Evolutionary conservation across 257 asterid genomes (phyloP).

Genomic region (Nicotiana benthamiana): DNA sequence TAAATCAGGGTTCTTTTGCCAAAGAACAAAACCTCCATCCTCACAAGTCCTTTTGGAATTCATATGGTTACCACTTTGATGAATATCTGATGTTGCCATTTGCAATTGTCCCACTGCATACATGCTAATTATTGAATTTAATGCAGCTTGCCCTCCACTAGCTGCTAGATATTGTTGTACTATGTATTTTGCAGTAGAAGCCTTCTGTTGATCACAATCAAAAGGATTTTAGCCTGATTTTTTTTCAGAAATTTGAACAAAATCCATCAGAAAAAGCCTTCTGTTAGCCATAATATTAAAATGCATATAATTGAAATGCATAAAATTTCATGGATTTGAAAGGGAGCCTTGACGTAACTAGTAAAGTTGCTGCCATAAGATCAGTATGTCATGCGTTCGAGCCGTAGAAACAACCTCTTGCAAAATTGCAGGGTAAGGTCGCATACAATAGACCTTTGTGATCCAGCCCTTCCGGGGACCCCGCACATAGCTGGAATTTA

Average conservation of each 20-base stretch:
- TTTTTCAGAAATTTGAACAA: background rate
- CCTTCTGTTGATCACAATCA: constrained; percentile 37
- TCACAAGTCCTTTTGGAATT: constrained; percentile 25
- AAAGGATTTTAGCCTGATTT: background rate
- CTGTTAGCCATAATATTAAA: too few relatives aligned
- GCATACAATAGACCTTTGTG: too few relatives aligned
- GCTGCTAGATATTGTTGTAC: constrained; percentile 94
- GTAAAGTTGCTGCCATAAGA: too few relatives aligned
- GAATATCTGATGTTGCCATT: constrained; percentile 44
- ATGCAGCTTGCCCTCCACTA: constrained; percentile 69
- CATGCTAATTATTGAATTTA: constrained; percentile 59
- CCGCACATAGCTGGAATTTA: too few relatives aligned
- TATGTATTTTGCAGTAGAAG: constrained; percentile 80
- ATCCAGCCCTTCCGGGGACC: too few relatives aligned
- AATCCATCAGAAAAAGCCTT: background rate
- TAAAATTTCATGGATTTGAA: too few relatives aligned
- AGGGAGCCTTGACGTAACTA: too few relatives aligned
- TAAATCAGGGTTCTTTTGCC: constrained; percentile 89
- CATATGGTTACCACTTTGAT: constrained; percentile 16
- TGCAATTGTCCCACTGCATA: constrained; percentile 84
- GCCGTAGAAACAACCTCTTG: too few relatives aligned
- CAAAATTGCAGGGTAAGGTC: too few relatives aligned
- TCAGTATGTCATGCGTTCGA: too few relatives aligned
- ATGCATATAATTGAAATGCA: too few relatives aligned
- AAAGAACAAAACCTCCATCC: constrained; percentile 79